A percentile compares a stretch with the other conserved stretches of the same genome.
Evolutionary conservation across 1,139 yeast species (phyloP).

Genomic region (Protomyces gravidus): DNA sequence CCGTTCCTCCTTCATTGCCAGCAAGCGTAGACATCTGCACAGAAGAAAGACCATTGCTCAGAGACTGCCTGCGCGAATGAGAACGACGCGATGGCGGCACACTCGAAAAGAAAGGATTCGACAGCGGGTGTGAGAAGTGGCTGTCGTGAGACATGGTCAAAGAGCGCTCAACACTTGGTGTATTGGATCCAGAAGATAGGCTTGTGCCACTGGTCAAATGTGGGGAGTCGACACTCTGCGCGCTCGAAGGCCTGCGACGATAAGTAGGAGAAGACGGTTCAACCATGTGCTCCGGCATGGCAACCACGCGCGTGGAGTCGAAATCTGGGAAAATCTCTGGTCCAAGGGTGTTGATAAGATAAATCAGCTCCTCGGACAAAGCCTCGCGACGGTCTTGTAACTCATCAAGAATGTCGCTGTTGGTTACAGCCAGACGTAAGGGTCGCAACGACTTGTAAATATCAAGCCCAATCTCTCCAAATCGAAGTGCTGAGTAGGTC

Average conservation of each 20-base stretch:
- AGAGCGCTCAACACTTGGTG: background rate
- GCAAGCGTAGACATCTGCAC: constrained; percentile 18
- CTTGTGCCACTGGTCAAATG: background rate
- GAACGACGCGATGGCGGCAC: constrained; percentile 20
- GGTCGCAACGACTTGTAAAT: constrained; percentile 76
- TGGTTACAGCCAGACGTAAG: constrained; percentile 57
- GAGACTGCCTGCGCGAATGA: constrained; percentile 15
- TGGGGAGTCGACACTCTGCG: constrained; percentile 9
- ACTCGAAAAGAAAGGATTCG: constrained; percentile 20
- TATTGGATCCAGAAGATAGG: constrained; percentile 15
- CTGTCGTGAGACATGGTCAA: background rate
- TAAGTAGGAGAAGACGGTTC: background rate
- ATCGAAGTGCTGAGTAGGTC: constrained; percentile 79
- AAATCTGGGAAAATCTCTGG: constrained; percentile 77
- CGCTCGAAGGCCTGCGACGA: constrained; percentile 8
- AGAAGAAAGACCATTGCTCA: constrained; percentile 5
- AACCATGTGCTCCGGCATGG: constrained; percentile 29
- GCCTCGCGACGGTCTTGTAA: constrained; percentile 54
- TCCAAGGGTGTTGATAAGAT: constrained; percentile 65
- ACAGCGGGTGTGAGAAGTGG: background rate
- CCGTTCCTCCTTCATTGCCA: constrained; percentile 8
- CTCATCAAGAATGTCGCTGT: constrained; percentile 44
- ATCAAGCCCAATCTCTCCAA: constrained; percentile 93
- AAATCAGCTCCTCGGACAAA: constrained; percentile 59
- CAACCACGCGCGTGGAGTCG: constrained; percentile 39